Percentiles rank a stretch among this genome's conserved stretches.
Conservation (phyloP, 1,139 yeast genomes). For the Geotrichum cucujoidarum region DNA sequence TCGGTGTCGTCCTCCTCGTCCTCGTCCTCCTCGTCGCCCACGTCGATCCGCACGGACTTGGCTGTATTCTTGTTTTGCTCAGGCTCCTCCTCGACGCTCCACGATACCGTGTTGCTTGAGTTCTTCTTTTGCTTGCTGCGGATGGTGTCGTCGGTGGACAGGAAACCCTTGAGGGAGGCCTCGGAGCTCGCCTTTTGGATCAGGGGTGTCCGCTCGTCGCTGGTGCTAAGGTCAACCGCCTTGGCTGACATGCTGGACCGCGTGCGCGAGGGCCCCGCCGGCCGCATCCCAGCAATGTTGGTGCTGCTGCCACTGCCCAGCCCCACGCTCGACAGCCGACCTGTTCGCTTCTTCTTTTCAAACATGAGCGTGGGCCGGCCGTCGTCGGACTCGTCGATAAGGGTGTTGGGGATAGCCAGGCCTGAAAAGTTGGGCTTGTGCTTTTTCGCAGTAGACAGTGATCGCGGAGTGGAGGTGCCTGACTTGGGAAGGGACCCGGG, state of each 20-base stretch:
- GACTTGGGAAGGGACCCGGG: not conserved
- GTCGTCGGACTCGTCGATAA: constrained; percentile 61
- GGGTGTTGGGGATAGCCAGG: constrained; percentile 70
- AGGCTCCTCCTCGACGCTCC: not conserved
- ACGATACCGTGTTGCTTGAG: not conserved
- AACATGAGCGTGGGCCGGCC: constrained; percentile 47
- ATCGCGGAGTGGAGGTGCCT: constrained; percentile 7
- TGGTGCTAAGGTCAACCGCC: not conserved
- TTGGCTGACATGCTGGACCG: not conserved
- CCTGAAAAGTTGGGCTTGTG: constrained; percentile 66
- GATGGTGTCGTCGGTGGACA: constrained; percentile 2
- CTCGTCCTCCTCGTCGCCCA: constrained; percentile 21
- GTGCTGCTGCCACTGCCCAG: constrained; percentile 7
- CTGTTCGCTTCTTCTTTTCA: constrained; percentile 26
- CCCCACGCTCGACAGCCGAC: not conserved
- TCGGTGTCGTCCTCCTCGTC: constrained; percentile 22
- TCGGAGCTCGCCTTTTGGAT: not conserved
- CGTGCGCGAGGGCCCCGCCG: not conserved
- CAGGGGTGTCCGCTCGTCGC: constrained; percentile 5
- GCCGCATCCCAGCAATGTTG: constrained; percentile 12
- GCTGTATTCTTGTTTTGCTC: not conserved
- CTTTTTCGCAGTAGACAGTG: constrained; percentile 19
- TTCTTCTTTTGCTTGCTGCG: not conserved
- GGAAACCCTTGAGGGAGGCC: not conserved
- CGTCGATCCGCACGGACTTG: constrained; percentile 1